Evolutionary conservation across 192 early-diverging fungal genomes (phyloP).

Genomic region (Mycoemilia scoparia): DNA sequence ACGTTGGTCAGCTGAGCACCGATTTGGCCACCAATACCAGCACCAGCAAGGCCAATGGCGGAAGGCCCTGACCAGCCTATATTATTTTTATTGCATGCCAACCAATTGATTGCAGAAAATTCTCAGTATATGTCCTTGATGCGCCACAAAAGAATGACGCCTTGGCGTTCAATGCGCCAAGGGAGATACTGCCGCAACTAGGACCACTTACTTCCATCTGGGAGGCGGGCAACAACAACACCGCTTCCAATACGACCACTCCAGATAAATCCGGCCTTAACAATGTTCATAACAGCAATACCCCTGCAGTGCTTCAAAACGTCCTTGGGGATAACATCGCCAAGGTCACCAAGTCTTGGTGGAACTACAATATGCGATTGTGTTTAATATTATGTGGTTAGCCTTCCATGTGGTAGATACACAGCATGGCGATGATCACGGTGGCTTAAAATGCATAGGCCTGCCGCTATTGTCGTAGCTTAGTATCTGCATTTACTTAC

Average conservation of each 20-base stretch:
- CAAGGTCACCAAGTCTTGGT: constrained; percentile 29
- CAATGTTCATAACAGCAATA: constrained; percentile 74
- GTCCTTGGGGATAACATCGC: constrained; percentile 47
- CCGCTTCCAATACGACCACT: constrained; percentile 72
- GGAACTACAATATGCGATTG: constrained; percentile 9
- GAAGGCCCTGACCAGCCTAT: constrained; percentile 83
- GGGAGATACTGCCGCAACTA: too few relatives aligned
- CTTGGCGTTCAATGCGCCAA: too few relatives aligned
- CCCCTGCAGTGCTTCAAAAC: constrained; percentile 64
- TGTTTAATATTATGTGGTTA: background rate
- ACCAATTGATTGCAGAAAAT: too few relatives aligned
- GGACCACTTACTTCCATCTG: constrained; percentile 37
- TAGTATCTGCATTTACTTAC: background rate
- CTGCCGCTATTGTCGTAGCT: background rate
- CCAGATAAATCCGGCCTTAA: constrained; percentile 89
- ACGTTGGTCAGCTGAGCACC: constrained; percentile 80
- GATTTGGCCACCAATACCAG: constrained; percentile 74
- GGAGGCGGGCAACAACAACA: constrained; percentile 57
- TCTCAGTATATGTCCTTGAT: too few relatives aligned
- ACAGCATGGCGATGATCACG: background rate
- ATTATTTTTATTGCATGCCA: too few relatives aligned
- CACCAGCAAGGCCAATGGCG: constrained; percentile 63
- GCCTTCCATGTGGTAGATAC: background rate
- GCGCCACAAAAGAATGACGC: too few relatives aligned
- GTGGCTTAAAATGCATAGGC: background rate